These are phyloP conservation scores for Phytophthora citrophthora DNA, from an alignment of 352 stramenopile species.

Conservation along the genomic window DNA sequence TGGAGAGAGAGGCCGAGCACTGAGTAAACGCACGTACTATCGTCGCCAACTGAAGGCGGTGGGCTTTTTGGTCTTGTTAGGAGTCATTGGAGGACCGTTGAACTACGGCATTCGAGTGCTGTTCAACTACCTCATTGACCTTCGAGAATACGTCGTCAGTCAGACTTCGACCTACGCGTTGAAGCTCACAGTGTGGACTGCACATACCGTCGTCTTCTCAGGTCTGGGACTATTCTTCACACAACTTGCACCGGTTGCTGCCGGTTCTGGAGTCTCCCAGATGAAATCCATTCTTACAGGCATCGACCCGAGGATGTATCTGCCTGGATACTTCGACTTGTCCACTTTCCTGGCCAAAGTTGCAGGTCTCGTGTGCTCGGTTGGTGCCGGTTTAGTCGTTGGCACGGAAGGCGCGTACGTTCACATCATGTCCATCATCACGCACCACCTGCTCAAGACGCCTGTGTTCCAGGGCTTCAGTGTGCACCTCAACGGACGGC, in stretches of 20 bases:
- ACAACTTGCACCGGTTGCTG: conserved; percentile 68
- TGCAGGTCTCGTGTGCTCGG: conserved; percentile 93
- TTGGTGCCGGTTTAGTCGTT: conserved; percentile 95
- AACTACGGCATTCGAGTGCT: conserved; percentile 76
- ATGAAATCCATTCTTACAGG: conserved; percentile 92
- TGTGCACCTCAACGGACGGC: conserved; percentile 72
- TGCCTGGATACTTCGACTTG: conserved; percentile 85
- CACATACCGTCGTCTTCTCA: conserved; percentile 78
- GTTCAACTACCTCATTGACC: conserved; percentile 45
- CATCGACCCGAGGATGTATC: conserved; percentile 81
- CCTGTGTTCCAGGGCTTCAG: conserved; percentile 79
- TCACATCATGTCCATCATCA: conserved; percentile 95
- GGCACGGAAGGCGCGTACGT: conserved; percentile 99
- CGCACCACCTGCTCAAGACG: conserved; percentile 89
- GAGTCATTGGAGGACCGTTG: conserved; percentile 79
- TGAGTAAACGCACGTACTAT: conserved; percentile 58
- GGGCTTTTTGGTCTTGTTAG: conserved; percentile 80
- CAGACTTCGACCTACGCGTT: conserved; percentile 34
- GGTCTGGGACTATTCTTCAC: conserved; percentile 74
- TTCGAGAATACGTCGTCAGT: conserved; percentile 53
- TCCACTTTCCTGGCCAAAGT: conserved; percentile 89
- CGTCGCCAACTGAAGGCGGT: conserved; percentile 71
- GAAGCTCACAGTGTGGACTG: conserved; percentile 66
- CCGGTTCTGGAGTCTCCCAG: conserved; percentile 83
- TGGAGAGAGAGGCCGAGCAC: conserved; percentile 44